A percentile compares a stretch with the other conserved stretches of the same genome.
These are phyloP conservation scores for Pholiota microspora DNA, from an alignment of 768 basidiomycete species.

Conservation along the genomic window DNA sequence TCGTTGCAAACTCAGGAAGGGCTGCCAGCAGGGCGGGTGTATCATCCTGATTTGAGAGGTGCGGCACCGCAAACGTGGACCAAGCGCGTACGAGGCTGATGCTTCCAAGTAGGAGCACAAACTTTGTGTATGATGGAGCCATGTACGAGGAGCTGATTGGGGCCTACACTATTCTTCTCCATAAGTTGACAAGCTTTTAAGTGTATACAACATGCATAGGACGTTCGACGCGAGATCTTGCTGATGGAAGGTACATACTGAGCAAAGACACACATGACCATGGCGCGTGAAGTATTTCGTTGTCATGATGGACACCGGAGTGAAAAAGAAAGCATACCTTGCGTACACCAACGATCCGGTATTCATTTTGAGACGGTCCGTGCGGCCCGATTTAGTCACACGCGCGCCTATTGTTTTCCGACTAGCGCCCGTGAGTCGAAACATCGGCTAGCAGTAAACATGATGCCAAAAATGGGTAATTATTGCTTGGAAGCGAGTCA, in stretches of 20 bases:
- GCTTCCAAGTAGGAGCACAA: constrained; percentile 21
- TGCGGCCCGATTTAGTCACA: neutral
- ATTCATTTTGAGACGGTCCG: no score
- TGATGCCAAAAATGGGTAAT: no score
- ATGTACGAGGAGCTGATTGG: neutral
- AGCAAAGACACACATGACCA: constrained; percentile 3
- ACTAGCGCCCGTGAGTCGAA: no score
- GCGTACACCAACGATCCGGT: no score
- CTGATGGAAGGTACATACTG: neutral
- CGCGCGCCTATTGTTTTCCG: neutral
- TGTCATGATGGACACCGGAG: constrained; percentile 1
- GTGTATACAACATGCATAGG: neutral
- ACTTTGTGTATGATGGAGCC: neutral
- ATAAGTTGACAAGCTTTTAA: neutral
- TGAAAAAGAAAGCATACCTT: neutral
- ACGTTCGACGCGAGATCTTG: neutral
- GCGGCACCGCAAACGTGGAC: constrained; percentile 52
- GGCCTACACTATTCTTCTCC: no score
- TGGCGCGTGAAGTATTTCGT: constrained; percentile 3
- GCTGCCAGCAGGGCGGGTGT: constrained; percentile 45
- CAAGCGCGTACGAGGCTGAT: constrained; percentile 30
- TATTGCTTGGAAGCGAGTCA: no score
- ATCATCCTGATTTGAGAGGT: constrained; percentile 47
- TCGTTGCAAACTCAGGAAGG: constrained; percentile 35
- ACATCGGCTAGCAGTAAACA: no score